Evolutionary conservation across 108 stramenopile genomes (phyloP).

Genomic region (Fistulifera pelliculosa): DNA sequence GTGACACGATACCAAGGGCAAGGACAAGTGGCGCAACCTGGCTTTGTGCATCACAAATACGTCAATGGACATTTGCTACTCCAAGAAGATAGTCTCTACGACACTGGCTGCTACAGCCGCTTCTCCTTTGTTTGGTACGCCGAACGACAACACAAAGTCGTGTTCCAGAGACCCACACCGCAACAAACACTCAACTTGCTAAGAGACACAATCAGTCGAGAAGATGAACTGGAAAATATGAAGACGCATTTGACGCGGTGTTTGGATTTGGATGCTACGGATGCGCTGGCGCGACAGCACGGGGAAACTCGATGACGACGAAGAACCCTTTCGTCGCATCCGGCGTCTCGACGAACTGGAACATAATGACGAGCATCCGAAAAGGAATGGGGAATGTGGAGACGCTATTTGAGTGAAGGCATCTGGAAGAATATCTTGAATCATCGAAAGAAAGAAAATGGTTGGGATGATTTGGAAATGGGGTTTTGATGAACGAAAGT

Average conservation of each 20-base stretch:
- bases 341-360: slow-evolving; percentile 3
- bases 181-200: slow-evolving; percentile 11
- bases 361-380: not conserved
- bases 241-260: slow-evolving; percentile 4
- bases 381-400: no score
- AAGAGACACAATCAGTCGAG: slow-evolving; percentile 4
- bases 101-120: no score
- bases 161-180: slow-evolving; percentile 40
- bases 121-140: no score
- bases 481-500: no score
- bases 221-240: slow-evolving; percentile 19
- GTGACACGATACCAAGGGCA: slow-evolving; percentile 32
- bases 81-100: no score
- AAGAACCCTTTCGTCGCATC: slow-evolving; percentile 12
- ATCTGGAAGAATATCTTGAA: no score
- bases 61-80: slow-evolving; percentile 71
- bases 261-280: slow-evolving; percentile 10
- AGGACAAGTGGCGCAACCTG: slow-evolving; percentile 63
- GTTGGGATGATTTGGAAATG: no score
- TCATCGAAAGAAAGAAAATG: no score
- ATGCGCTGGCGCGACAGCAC: slow-evolving; percentile 7
- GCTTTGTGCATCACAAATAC: slow-evolving; percentile 47
- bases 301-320: not conserved
- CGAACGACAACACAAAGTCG: slow-evolving; percentile 13
- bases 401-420: no score